Base-by-base conservation (phyloP, 805 yeast genomes). In the Jamesozyma jinghongensis region DNA sequence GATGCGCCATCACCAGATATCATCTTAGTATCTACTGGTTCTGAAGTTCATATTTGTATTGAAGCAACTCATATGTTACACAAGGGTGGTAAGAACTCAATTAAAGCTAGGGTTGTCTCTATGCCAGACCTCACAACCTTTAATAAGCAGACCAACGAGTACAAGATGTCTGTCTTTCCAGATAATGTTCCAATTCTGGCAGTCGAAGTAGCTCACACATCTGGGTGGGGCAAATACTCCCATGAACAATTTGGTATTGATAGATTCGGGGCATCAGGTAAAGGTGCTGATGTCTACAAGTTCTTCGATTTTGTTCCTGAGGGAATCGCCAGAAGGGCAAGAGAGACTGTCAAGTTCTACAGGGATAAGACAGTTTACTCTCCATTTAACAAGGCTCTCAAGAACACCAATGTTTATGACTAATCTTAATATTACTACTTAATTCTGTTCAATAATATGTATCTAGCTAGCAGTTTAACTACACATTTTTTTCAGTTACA, bases 181-280 rank as follows among this genome's bases (percentile, higher is more conserved):
- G 92, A 88, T 62, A 94, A 92, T 59, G 78, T 84, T 43, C 97
- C 97, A 65, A 79, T 85, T 61, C 50, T 90, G 67, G 86, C 97
- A 40, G 84, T 88, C 50, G 98, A 90, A 77, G 97, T 86, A 41
- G 74, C 87, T 78, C 68, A 94, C 43, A 79, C 95, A 40, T 71
- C 75, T 56, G 95, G 96, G 44, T 90, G 98, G 98, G 72, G 81
- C 57, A 83, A 79, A 69, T 92, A 86, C 74, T 77, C 97, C 46
- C 97, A 90, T 71, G 92, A 84, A 73, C 94, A 86, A 67, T 85
- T 90, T 58, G 96, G 96, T 69, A 74, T 90, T 61, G 79, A 85
- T 77, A 79, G 86, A 71, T 90, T 92, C 63, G 98, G 98, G 75
- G 92, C 88, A 47, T 87, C 97, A 46, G 97, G 95, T 65, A 84